Percentiles rank a stretch among this genome's conserved stretches.
These are phyloP conservation scores for Boletus speciosus DNA, from an alignment of 768 basidiomycete species.

Conservation along the genomic window DNA sequence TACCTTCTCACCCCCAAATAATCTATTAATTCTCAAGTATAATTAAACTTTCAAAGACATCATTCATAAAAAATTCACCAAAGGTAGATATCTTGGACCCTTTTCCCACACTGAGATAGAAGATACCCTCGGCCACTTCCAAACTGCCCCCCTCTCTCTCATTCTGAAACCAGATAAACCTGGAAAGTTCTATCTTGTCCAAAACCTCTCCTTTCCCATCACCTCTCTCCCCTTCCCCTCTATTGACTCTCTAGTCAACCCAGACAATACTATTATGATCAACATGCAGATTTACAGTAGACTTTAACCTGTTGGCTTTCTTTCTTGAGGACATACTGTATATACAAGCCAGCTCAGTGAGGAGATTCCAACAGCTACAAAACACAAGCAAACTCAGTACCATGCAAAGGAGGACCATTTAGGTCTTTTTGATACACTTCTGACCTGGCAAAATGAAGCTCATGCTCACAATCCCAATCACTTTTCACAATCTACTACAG, in stretches of 20 bases:
- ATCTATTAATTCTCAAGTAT: background rate
- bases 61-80: background rate
- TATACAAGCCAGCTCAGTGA: too few relatives aligned
- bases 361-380: too few relatives aligned
- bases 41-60: accelerated
- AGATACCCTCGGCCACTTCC: conserved; percentile 25
- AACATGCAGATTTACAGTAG: too few relatives aligned
- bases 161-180: conserved; percentile 22
- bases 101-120: conserved; percentile 5
- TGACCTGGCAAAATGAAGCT: too few relatives aligned
- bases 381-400: too few relatives aligned
- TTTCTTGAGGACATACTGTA: too few relatives aligned
- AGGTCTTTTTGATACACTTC: too few relatives aligned
- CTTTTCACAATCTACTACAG: too few relatives aligned
- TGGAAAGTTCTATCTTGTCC: conserved; percentile 23
- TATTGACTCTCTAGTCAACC: conserved; percentile 33
- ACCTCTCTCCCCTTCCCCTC: conserved; percentile 19
- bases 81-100: background rate
- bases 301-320: too few relatives aligned
- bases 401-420: too few relatives aligned
- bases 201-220: conserved; percentile 30
- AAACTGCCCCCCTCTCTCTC: conserved; percentile 25
- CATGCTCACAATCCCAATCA: too few relatives aligned
- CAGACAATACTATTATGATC: background rate
- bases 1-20: background rate